These are phyloP conservation scores for Thamnidium elegans DNA, from an alignment of 192 early-diverging fungal genomes.

Conservation along the genomic window DNA sequence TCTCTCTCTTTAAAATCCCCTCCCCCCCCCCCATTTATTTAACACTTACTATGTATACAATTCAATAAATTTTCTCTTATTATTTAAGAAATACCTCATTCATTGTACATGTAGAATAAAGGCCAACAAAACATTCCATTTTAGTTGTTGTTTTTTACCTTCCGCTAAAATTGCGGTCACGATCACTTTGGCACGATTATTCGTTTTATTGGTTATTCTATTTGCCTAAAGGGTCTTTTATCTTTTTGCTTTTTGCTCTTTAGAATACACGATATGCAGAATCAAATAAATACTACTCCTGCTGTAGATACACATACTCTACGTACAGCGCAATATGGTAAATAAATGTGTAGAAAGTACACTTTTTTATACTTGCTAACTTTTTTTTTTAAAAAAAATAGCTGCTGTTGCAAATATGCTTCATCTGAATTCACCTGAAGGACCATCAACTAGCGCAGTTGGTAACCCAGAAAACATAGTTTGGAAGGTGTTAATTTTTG, in stretches of 20 bases:
- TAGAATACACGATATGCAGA: neutral
- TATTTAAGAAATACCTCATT: too few relatives aligned
- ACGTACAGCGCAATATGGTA: conserved; percentile 12
- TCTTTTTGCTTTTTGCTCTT: neutral
- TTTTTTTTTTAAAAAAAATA: conserved; percentile 34
- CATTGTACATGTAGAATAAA: too few relatives aligned
- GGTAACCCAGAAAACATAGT: conserved; percentile 58
- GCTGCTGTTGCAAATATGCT: conserved; percentile 83
- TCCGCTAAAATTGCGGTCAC: too few relatives aligned
- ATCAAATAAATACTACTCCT: neutral
- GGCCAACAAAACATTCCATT: too few relatives aligned
- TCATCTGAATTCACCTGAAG: conserved; percentile 69
- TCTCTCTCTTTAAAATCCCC: too few relatives aligned
- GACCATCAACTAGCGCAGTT: conserved; percentile 12
- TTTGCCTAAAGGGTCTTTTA: neutral
- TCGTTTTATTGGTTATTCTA: too few relatives aligned
- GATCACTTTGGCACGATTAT: too few relatives aligned
- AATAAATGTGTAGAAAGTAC: neutral
- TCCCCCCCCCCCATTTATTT: too few relatives aligned
- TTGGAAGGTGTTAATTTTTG: conserved; percentile 98
- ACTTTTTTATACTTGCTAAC: neutral
- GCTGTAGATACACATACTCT: neutral
- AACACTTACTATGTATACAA: too few relatives aligned
- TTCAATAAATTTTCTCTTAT: too few relatives aligned
- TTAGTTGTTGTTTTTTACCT: too few relatives aligned